Evolutionary conservation across 495 filamentous ascomycete species (phyloP), one percentile per base, ranked within the genome.

Genomic region (Niebla homalea): DNA sequence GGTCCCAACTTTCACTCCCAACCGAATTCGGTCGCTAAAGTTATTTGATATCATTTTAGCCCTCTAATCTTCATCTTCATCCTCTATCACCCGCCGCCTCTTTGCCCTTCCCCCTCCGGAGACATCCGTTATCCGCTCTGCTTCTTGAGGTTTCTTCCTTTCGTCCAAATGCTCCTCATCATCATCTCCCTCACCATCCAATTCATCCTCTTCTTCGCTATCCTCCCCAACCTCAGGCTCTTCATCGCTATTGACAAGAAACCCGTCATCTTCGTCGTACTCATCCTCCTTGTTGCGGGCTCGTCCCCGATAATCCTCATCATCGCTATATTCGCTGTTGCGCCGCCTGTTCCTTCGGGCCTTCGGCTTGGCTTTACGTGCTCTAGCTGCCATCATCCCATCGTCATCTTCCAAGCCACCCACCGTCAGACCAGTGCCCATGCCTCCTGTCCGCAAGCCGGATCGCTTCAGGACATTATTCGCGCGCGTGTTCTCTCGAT

Each of bases 201-300:
- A 65, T 50, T 77, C 75, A 39, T 76, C 76, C 1, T 79, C 76
- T 5, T 79, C 81, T 3, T 81, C 81, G 5, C 81, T 81, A 11
- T 72, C 76, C 14, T 62, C 78, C 16, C 61, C 73, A 26, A 74
- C 69, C 54, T 78, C 79, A 8, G 79, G 66, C 36, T 85, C 84
- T 52, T 86, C 81, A 48, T 84, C 84, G 57, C 83, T 87, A 35
- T 74, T 75, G 10, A 84, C 84, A 49, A 89, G 66, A 64, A 89
- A 89, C 5, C 80, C 84, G 56, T 89, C 84, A 21, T 86, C 83
- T 59, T 81, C 77, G 53, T 88, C 84, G 58, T 89, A 96, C 61
- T 90, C 85, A 59, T 96, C 87, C 54, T 86, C 77, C 19, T 76
- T 73, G 16, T 73, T 75, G 21, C 73, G 69, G 3, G 79, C 77